Evolutionary conservation across 306 rosid species (phyloP), one percentile per base, ranked within the genome.

Genomic region (Sicyos edulis): DNA sequence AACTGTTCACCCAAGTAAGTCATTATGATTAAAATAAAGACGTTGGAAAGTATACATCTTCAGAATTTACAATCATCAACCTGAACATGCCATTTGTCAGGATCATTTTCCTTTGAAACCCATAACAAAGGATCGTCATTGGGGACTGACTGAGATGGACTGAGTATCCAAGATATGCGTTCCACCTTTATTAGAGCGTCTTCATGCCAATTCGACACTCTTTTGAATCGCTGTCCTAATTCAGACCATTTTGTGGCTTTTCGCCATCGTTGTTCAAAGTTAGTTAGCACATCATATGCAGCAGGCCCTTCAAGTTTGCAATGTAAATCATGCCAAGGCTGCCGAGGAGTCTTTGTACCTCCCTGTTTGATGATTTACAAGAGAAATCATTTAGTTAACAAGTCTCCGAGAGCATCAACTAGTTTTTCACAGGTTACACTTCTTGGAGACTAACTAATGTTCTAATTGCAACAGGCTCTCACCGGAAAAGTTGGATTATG

Each of bases 241-340:
- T 87, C 91, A 7, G 88, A 78, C 99, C 99, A 90, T 79, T 73
- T 93, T 72, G 88, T 75, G 79, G 99, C 96, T 78, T 81, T 93
- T 80, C 70, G 88, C 99, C 99, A 93, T 45, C 99, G 90, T 78
- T 93, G 99, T 85, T 93, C 96, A 85, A 93, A 93, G 88, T 93
- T 93, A 64, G 89, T 81, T 22, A 93, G 96, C 80, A 93, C 86
- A 64, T 93, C 99, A 78, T 93, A 91, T 40, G 96, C 99, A 64
- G 91, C 97, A 6, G 99, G 97, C 14, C 99, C 99, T 82, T 91
- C 99, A 72, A 93, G 86, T 82, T 86, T 90, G 85, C 99, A 93
- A 81, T 93, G 99, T 40, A 90, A 80, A 66, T 93, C 99, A 71
- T 93, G 99, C 99, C 99, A 93, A 13, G 97, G 87, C 78, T 93